Evolutionary conservation across 495 filamentous ascomycete genomes (phyloP), one percentile per base, ranked within the genome.

Genomic region (Pyrenopolyporus hunteri): DNA sequence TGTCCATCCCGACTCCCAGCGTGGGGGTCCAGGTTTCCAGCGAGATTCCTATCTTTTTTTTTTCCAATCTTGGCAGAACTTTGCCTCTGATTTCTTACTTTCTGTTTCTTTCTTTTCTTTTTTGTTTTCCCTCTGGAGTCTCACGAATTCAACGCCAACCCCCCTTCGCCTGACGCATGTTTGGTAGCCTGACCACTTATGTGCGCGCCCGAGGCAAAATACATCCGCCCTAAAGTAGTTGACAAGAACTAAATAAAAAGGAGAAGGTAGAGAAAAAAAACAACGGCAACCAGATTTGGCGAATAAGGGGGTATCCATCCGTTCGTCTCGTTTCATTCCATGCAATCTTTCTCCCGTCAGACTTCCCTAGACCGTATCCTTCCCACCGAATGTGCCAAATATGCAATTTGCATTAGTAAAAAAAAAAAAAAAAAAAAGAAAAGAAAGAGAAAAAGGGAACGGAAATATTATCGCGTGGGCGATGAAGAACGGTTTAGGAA

Each of bases 251-350:
- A 45, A 45, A 45, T 28, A 45, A 45, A 45, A 45, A 20, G 17
- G 28, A 25, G 42, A 47, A 17, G 37, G 36, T 22, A 3, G 14
- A 13, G 16, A 46, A 44, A 50, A 52, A 54, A 61, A 52, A 61
- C 51, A 66, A 64, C 50, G 52, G 49, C 49, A 53, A 63, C 57
- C 50, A 69, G 63, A 59, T 45, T 53, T 64, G 63, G 63, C 53
- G 67, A 69, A 68, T 67, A 60, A 57, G 63, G 45, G 68, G 69
- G 69, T 69, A 71, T 71, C 69, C 69, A 63, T 69, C 69, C 66
- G 47, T 69, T 67, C 48, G 36, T 71, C 66, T 65, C 69, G 55
- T 66, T 69, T 69, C 69, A 67, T 60, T 64, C 66, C 69, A 67
- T 71, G 69, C 69, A 71, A 59, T 71, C 69, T 71, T 71, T 56